A percentile compares a stretch with the other conserved stretches of the same genome.
Conservation (phyloP, 2,329 filamentous ascomycete genomes). For the Raffaelea albimanens region DNA sequence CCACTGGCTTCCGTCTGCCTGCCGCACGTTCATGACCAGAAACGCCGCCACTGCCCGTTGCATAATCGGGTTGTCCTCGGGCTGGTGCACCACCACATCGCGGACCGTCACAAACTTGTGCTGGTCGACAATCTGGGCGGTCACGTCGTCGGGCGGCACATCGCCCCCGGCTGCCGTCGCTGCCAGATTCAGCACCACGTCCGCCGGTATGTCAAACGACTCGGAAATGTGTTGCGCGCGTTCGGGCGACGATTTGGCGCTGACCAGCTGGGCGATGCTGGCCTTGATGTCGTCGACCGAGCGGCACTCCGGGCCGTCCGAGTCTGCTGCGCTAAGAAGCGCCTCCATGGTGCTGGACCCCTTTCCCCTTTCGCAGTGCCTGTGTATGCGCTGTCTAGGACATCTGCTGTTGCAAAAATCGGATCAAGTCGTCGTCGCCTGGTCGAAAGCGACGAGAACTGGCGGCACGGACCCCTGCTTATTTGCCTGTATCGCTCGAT, state of each 20-base stretch:
- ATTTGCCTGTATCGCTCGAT: no score
- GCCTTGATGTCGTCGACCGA: conserved; percentile 36
- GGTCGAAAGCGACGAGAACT: no score
- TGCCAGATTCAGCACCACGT: conserved; percentile 31
- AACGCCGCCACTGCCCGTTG: conserved; percentile 41
- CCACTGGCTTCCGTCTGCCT: conserved; percentile 41
- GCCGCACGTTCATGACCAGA: conserved; percentile 32
- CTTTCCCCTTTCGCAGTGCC: no score
- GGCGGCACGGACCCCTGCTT: no score
- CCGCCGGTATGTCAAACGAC: conserved; percentile 35
- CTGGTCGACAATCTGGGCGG: conserved; percentile 1
- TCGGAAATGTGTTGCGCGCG: conserved; percentile 40
- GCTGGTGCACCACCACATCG: conserved; percentile 30
- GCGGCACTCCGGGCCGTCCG: conserved; percentile 19
- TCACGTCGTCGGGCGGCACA: conserved; percentile 12
- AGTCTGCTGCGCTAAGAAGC: conserved; percentile 15
- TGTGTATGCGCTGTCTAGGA: no score
- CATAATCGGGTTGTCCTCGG: conserved; percentile 34
- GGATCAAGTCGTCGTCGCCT: no score
- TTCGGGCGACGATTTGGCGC: conserved; percentile 32
- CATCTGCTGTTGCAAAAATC: no score
- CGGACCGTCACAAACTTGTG: background rate
- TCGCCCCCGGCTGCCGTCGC: background rate
- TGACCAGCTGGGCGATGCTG: conserved; percentile 31
- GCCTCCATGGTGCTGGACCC: conserved; percentile 19